These are phyloP conservation scores for Mangifera indica DNA, from an alignment of 345 rosid genomes.

Conservation along the genomic window DNA sequence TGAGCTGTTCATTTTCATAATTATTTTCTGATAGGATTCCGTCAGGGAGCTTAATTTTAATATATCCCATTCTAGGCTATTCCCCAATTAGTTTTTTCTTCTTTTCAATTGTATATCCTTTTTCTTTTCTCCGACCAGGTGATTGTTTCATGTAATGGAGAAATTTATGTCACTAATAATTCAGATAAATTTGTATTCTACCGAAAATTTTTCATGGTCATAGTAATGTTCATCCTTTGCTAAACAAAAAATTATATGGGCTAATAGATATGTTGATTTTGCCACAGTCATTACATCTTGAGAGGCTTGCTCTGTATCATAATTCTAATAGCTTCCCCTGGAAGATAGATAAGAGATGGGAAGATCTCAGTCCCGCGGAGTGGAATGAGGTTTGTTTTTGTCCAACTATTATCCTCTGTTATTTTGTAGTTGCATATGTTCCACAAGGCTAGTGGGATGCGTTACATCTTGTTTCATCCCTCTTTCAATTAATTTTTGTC, in stretches of 20 bases:
- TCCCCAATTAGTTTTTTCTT: no score
- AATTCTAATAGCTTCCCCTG: constrained; percentile 80
- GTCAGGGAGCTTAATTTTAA: no score
- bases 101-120: not conserved
- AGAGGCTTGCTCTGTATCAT: constrained; percentile 94
- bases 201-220: not conserved
- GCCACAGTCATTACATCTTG: constrained; percentile 85
- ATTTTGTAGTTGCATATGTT: constrained; percentile 1
- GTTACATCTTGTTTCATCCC: not conserved
- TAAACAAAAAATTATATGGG: constrained; percentile 11
- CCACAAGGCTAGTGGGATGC: not conserved
- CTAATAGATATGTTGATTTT: constrained; percentile 30
- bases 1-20: no score
- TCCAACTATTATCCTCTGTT: constrained; percentile 10
- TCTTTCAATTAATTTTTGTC: constrained; percentile 12
- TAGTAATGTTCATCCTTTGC: constrained; percentile 10
- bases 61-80: no score
- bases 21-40: no score
- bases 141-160: not conserved
- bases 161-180: not conserved
- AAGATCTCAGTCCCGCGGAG: constrained; percentile 77
- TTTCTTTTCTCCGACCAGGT: not conserved
- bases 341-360: constrained; percentile 87
- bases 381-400: constrained; percentile 84
- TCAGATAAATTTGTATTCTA: not conserved